A percentile compares a stretch with the other conserved stretches of the same genome.
Conservation (phyloP, 495 filamentous ascomycete genomes). For the Daldinia loculata region DNA sequence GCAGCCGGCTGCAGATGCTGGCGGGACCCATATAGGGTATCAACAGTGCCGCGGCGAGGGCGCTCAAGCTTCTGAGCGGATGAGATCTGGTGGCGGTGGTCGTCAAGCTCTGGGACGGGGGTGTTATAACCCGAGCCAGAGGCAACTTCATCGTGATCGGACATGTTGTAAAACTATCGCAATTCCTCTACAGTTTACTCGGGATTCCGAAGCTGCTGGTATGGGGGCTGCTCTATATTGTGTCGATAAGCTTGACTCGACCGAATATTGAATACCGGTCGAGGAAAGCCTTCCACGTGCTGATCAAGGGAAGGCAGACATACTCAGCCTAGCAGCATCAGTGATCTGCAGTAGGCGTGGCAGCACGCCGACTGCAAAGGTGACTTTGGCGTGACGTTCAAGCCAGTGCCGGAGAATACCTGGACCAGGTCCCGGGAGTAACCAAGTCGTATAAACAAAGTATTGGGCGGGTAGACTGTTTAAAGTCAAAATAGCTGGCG, state of each 20-base stretch:
- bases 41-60: constrained; percentile 64
- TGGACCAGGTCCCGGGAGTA: not conserved
- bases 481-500: constrained; percentile 44
- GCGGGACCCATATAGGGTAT: constrained; percentile 59
- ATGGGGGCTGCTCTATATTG: constrained; percentile 10
- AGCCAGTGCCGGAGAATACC: constrained; percentile 11
- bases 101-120: constrained; percentile 88
- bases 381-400: constrained; percentile 10
- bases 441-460: constrained; percentile 5
- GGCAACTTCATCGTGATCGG: constrained; percentile 60
- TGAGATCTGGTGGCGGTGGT: constrained; percentile 83
- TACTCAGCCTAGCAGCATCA: constrained; percentile 49
- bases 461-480: constrained; percentile 8
- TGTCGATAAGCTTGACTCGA: not conserved
- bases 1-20: constrained; percentile 51
- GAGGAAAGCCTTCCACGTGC: constrained; percentile 45
- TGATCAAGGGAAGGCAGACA: constrained; percentile 46
- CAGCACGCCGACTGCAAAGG: constrained; percentile 49
- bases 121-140: constrained; percentile 68
- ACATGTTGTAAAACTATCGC: constrained; percentile 57
- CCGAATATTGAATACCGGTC: constrained; percentile 7
- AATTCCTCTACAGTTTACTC: constrained; percentile 16
- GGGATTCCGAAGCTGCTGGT: constrained; percentile 7
- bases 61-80: constrained; percentile 66
- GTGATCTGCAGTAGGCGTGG: constrained; percentile 46